Evolutionary conservation across 345 rosid species (phyloP).

Genomic region (Gossypium raimondii): DNA sequence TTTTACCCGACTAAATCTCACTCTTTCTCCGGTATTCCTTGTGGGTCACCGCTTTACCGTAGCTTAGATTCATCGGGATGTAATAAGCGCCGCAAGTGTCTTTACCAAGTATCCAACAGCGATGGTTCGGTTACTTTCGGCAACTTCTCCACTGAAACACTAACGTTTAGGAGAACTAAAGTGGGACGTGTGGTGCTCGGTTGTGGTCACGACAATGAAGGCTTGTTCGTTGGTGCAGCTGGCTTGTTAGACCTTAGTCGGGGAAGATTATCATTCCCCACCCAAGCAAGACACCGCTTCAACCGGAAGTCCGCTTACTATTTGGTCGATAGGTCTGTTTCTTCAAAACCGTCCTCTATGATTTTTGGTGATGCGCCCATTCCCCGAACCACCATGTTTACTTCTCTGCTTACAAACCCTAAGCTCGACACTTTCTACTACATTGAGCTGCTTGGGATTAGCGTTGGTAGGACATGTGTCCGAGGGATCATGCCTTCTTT

Average conservation of each 20-base stretch:
- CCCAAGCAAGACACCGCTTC: conserved; percentile 75
- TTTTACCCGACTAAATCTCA: conserved; percentile 71
- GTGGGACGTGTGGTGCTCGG: conserved; percentile 76
- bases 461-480: conserved; percentile 85
- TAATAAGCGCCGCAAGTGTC: conserved; percentile 47
- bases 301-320: conserved; percentile 84
- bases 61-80: conserved; percentile 62
- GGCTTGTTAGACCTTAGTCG: conserved; percentile 90
- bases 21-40: conserved; percentile 55
- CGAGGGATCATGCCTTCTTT: conserved; percentile 56
- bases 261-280: conserved; percentile 74
- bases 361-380: conserved; percentile 74
- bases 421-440: conserved; percentile 93
- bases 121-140: conserved; percentile 92
- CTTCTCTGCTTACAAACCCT: conserved; percentile 70
- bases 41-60: conserved; percentile 60
- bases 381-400: conserved; percentile 68
- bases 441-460: conserved; percentile 73
- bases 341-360: conserved; percentile 71
- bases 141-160: conserved; percentile 80
- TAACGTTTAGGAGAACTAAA: conserved; percentile 61
- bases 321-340: conserved; percentile 79
- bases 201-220: conserved; percentile 93
- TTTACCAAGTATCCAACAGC: conserved; percentile 86
- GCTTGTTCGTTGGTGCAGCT: conserved; percentile 88